Evolutionary conservation across 345 rosid species (phyloP).

Genomic region (Pelargonium nanum): DNA sequence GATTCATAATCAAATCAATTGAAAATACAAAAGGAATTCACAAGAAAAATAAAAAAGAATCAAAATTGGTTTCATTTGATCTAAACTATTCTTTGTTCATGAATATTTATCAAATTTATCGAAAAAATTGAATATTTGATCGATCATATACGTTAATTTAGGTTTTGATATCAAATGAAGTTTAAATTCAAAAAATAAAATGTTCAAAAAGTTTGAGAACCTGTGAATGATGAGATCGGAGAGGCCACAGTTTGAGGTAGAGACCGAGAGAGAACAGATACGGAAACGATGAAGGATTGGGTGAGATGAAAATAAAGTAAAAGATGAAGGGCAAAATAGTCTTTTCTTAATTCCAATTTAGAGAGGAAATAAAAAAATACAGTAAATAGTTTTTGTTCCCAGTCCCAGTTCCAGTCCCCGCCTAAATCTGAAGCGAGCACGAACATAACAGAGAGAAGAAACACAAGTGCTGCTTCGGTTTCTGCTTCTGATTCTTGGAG

Average conservation of each 20-base stretch:
- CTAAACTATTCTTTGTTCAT: no score
- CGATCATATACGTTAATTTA: no score
- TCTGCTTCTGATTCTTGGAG: not conserved
- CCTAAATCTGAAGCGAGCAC: not conserved
- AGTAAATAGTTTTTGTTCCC: not conserved
- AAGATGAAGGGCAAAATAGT: not conserved
- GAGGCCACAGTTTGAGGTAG: not conserved
- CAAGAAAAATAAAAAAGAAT: not conserved
- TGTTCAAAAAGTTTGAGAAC: not conserved
- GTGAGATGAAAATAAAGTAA: not conserved
- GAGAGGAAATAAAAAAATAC: no score
- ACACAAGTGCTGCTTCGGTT: no score
- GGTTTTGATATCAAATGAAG: not conserved
- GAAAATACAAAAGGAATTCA: not conserved
- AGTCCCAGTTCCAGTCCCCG: no score
- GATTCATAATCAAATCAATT: not conserved
- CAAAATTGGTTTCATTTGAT: no score
- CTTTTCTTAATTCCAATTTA: not conserved
- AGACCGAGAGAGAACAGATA: not conserved
- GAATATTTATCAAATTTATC: not conserved
- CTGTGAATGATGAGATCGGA: not conserved
- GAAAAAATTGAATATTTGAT: no score
- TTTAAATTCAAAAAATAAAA: not conserved
- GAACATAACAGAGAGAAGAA: not conserved
- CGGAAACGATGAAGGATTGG: not conserved